Evolutionary conservation across 495 filamentous ascomycete species (phyloP).

Genomic region (Lasiosphaeria hispida): DNA sequence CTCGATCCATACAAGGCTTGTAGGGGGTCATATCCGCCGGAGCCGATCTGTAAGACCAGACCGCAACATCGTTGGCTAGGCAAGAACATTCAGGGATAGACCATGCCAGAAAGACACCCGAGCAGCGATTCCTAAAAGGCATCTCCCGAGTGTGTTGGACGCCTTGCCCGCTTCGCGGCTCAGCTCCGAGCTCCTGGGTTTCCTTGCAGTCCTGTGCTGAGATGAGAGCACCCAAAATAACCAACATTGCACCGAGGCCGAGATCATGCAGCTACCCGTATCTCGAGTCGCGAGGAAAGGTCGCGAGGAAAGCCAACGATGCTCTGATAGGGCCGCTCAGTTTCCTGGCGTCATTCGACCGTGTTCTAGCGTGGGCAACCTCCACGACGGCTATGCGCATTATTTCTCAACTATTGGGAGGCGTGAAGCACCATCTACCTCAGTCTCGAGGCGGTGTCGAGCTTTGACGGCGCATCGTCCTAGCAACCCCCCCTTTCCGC

Average conservation of each 20-base stretch:
- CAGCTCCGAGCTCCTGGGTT: not conserved
- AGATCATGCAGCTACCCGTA: conserved; percentile 23
- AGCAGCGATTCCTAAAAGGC: conserved; percentile 1
- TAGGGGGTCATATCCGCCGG: conserved; percentile 15
- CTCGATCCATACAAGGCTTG: conserved; percentile 10
- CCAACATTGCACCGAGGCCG: conserved; percentile 6
- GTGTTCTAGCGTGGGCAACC: not conserved
- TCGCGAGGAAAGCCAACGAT: not conserved
- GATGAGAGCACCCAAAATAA: conserved; percentile 7
- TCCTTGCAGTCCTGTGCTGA: not conserved
- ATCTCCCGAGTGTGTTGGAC: conserved; percentile 16
- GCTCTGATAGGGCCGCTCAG: conserved; percentile 14
- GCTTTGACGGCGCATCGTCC: no score
- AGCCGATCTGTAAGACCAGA: conserved; percentile 17
- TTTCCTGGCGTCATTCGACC: not conserved
- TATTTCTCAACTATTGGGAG: no score
- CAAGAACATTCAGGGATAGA: not conserved
- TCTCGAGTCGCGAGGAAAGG: not conserved
- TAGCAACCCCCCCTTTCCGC: no score
- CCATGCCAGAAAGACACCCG: conserved; percentile 3
- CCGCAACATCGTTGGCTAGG: conserved; percentile 1
- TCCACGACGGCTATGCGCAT: no score
- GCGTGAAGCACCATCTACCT: no score
- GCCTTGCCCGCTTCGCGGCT: conserved; percentile 13
- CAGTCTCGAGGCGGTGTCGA: no score